Percentiles rank a stretch among this genome's conserved stretches.
Evolutionary conservation across 306 rosid genomes (phyloP).

Genomic region (Sicyos baderoa): DNA sequence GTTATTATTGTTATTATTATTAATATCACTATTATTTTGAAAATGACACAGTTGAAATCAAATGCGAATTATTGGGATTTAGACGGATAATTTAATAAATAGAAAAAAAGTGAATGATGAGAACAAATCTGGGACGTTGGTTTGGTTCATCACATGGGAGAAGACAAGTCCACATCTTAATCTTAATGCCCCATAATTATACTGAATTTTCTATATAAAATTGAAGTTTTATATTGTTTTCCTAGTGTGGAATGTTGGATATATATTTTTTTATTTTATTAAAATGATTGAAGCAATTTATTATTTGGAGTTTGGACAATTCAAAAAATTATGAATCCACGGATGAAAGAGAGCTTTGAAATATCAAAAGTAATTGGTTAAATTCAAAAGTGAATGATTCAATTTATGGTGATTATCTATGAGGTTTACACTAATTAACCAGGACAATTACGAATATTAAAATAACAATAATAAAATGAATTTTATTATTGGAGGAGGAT

Average conservation of each 20-base stretch:
- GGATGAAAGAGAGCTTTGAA: too few species aligned
- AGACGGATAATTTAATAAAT: neutral
- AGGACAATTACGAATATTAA: too few species aligned
- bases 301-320: neutral
- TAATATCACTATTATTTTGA: neutral
- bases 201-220: neutral
- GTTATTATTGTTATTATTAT: too few species aligned
- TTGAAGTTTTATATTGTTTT: neutral
- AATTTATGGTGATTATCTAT: too few species aligned
- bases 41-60: neutral
- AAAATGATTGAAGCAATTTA: neutral
- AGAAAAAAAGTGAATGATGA: neutral
- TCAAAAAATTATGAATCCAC: too few species aligned
- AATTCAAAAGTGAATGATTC: too few species aligned
- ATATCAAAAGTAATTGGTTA: too few species aligned
- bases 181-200: neutral
- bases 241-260: neutral
- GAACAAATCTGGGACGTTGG: slow-evolving; percentile 21
- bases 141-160: slow-evolving; percentile 1
- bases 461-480: too few species aligned
- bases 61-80: neutral
- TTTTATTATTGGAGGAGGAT: too few species aligned
- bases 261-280: neutral
- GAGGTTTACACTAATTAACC: too few species aligned
- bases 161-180: slow-evolving; percentile 5